Percentiles rank a stretch among this genome's conserved stretches.
Conservation (phyloP, 768 basidiomycete genomes). For the Plicaturopsis crispa region DNA sequence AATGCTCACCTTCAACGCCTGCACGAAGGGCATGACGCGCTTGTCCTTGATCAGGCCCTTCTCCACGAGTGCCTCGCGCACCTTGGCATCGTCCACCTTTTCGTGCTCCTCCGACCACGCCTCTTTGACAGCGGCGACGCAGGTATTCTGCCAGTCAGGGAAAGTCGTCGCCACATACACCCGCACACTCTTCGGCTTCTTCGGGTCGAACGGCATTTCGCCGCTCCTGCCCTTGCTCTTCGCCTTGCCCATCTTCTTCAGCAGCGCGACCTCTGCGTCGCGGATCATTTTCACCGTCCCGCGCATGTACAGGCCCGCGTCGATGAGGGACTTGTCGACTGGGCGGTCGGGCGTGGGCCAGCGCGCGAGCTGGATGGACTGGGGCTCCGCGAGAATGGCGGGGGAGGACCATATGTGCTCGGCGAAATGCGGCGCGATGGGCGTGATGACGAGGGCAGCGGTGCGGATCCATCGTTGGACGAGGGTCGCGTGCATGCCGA, state of each 20-base stretch:
- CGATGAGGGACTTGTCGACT: slow-evolving; percentile 60
- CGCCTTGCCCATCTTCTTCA: slow-evolving; percentile 75
- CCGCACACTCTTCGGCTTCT: slow-evolving; percentile 74
- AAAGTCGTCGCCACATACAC: slow-evolving; percentile 88
- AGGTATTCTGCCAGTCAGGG: slow-evolving; percentile 90
- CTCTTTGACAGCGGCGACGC: slow-evolving; percentile 69
- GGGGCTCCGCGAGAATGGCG: slow-evolving; percentile 66
- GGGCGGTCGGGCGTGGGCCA: slow-evolving; percentile 68
- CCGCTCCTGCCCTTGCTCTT: slow-evolving; percentile 51
- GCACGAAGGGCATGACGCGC: slow-evolving; percentile 90
- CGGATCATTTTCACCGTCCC: slow-evolving; percentile 86
- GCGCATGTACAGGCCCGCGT: slow-evolving; percentile 82
- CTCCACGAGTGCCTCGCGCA: slow-evolving; percentile 58
- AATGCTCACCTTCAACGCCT: slow-evolving; percentile 75
- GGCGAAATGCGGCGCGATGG: slow-evolving; percentile 89
- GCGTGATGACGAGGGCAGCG: slow-evolving; percentile 74
- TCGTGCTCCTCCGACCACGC: slow-evolving; percentile 50
- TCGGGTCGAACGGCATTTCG: slow-evolving; percentile 67
- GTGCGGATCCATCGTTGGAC: slow-evolving; percentile 78
- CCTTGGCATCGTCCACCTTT: slow-evolving; percentile 76
- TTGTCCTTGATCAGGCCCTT: slow-evolving; percentile 92
- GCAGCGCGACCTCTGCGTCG: slow-evolving; percentile 71
- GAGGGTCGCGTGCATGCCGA: slow-evolving; percentile 89
- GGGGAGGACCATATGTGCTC: slow-evolving; percentile 82
- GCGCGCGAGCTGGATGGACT: slow-evolving; percentile 73